Evolutionary conservation across 768 basidiomycete species (phyloP), one percentile per base, ranked within the genome.

Genomic region (Lactarius quietus): DNA sequence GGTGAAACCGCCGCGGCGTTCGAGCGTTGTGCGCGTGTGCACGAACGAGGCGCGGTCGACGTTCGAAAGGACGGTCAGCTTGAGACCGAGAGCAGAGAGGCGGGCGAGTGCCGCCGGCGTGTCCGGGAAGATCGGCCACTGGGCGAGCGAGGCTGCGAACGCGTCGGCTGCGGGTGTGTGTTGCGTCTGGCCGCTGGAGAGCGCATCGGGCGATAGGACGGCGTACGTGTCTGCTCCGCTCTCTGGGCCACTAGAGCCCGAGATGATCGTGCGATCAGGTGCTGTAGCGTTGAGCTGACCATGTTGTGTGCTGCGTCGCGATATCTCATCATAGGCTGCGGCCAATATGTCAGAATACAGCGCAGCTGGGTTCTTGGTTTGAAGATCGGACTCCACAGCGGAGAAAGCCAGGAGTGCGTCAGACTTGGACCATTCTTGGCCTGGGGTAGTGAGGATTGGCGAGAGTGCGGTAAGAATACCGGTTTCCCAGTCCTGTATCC

Each of bases 31-130:
- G 55, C 86, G 85, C 0, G 88, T 90, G 67, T 80, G 76, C 3
- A 81, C 76, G 72, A 90, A 89, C 36, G 87, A 87, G 28, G 70
- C 72, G 63, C 81, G 81, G 68, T 92, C 90, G 71, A 92, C 86
- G 74, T 92, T 92, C 69, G 89, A 90, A 43, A 92, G 80, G 6
- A 90, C 87, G 65, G 86, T 80, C 64, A 92, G 85, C 62, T 85
- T 86, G 77, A 84, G 91, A 14, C 39, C 63, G 71, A 83, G 81
- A 62, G 80, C 78, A 41, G 87, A 79, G 59, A 92, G 83, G 33
- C 78, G 74, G 57, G 78, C 80, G 6, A 92, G 82, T 0, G 89
- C 89, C 18, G 76, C 73, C 64, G 78, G 74, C 10, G 86, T 87
- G 74, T 92, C 90, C 0, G 85, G 82, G 76, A 91, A 92, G 8